phyloP scores from a whole-genome alignment of 768 basidiomycete genomes.

The Chiua virens region DNA sequence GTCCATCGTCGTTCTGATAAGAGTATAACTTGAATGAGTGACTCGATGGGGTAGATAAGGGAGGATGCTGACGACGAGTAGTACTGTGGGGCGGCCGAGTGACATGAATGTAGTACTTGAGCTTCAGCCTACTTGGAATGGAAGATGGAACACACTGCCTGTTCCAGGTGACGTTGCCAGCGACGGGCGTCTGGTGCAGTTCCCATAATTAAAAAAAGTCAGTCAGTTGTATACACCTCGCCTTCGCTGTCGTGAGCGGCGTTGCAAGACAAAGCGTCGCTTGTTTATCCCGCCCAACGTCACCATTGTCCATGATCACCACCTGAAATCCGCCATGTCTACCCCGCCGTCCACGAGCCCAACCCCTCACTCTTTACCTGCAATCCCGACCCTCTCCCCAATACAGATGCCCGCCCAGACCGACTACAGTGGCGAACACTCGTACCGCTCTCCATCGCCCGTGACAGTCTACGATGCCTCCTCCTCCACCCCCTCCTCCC shows the following conservation, averaged over 20 bases:
- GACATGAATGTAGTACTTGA: constrained; percentile 7
- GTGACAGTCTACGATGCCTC: constrained; percentile 41
- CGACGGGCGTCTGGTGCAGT: constrained; percentile 13
- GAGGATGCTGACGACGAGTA: constrained; percentile 43
- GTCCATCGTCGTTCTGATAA: constrained; percentile 80
- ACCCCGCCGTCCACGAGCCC: constrained; percentile 8
- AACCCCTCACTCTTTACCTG: constrained; percentile 29
- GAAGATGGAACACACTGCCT: neutral
- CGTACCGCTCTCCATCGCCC: constrained; percentile 30
- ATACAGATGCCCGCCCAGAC: constrained; percentile 40
- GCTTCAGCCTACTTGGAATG: neutral
- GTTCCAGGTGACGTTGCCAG: neutral
- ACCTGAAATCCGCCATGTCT: constrained; percentile 23
- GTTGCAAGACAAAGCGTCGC: neutral
- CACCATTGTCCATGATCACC: constrained; percentile 12
- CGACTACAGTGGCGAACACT: constrained; percentile 24
- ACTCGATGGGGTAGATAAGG: neutral
- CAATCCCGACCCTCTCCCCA: constrained; percentile 45
- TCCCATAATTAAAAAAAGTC: constrained; percentile 21
- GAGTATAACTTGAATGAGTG: constrained; percentile 9
- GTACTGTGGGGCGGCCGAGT: constrained; percentile 28
- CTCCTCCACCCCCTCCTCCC: constrained; percentile 44
- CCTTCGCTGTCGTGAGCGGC: constrained; percentile 10
- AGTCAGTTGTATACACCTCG: neutral
- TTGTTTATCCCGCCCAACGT: constrained; percentile 1